Conservation (phyloP, 169 alveolate genomes). For the Cryptosporidium sp. region DNA sequence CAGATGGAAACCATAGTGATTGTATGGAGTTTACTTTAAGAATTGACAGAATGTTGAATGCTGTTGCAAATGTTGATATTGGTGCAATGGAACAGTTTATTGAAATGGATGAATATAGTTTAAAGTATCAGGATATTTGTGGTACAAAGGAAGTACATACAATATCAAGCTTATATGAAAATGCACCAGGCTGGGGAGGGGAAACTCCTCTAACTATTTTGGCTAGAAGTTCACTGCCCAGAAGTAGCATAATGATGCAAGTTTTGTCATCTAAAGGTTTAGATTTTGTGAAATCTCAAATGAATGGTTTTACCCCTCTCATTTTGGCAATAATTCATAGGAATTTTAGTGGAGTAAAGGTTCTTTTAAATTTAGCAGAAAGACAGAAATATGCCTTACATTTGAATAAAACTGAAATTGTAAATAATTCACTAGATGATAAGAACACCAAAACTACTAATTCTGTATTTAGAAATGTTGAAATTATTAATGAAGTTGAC, state of each 20-base stretch:
- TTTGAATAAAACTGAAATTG: background rate
- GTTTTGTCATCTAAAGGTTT: slow-evolving; percentile 56
- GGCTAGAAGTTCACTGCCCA: slow-evolving; percentile 48
- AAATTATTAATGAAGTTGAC: slow-evolving; percentile 40
- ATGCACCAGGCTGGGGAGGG: slow-evolving; percentile 77
- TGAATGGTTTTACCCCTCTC: slow-evolving; percentile 63
- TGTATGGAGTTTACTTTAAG: slow-evolving; percentile 60
- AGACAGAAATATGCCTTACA: slow-evolving; percentile 24
- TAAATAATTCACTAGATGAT: background rate
- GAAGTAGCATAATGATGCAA: slow-evolving; percentile 73
- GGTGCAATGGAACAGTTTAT: slow-evolving; percentile 67
- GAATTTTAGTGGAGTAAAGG: slow-evolving; percentile 70
- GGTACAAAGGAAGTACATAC: background rate
- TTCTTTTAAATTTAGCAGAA: slow-evolving; percentile 56
- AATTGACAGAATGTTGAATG: slow-evolving; percentile 71
- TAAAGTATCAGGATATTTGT: background rate
- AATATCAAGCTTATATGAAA: slow-evolving; percentile 51
- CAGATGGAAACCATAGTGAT: slow-evolving; percentile 32
- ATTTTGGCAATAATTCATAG: slow-evolving; percentile 64
- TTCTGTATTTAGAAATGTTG: background rate
- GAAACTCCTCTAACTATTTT: slow-evolving; percentile 69
- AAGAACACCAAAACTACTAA: background rate
- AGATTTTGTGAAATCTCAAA: slow-evolving; percentile 57
- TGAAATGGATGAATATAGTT: slow-evolving; percentile 58
- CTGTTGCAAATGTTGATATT: slow-evolving; percentile 65